A percentile compares a stretch with the other conserved stretches of the same genome.
These are phyloP conservation scores for Apiotrichum montevideense DNA, from an alignment of 1,284 basidiomycete species.

Conservation along the genomic window DNA sequence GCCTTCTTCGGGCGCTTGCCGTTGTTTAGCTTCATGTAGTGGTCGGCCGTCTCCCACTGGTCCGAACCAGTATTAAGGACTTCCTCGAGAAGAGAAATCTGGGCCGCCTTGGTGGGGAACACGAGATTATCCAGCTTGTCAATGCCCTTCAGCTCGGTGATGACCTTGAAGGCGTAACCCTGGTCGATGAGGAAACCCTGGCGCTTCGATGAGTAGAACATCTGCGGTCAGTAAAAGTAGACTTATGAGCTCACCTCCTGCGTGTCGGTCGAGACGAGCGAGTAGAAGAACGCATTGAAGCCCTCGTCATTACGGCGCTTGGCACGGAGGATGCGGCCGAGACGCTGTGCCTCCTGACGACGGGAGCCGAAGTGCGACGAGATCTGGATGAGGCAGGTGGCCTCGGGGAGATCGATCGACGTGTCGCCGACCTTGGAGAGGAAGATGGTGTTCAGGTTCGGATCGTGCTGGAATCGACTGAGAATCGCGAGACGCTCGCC, in stretches of 20 bases:
- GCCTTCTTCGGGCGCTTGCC: slow-evolving; percentile 61
- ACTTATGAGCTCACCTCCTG: slow-evolving; percentile 56
- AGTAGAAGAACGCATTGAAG: slow-evolving; percentile 99
- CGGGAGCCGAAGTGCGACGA: slow-evolving; percentile 99
- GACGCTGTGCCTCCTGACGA: slow-evolving; percentile 92
- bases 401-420: slow-evolving; percentile 97
- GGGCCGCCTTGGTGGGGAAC: slow-evolving; percentile 82
- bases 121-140: slow-evolving; percentile 82
- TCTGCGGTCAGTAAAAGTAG: slow-evolving; percentile 41
- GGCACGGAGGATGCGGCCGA: slow-evolving; percentile 91
- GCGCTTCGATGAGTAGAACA: slow-evolving; percentile 98
- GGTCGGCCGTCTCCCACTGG: slow-evolving; percentile 68
- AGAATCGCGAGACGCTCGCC: slow-evolving; percentile 92
- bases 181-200: slow-evolving; percentile 96
- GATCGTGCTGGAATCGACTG: slow-evolving; percentile 92
- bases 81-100: slow-evolving; percentile 88
- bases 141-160: slow-evolving; percentile 92
- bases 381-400: slow-evolving; percentile 98
- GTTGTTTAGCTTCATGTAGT: slow-evolving; percentile 65
- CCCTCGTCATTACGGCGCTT: slow-evolving; percentile 98
- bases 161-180: slow-evolving; percentile 62
- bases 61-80: slow-evolving; percentile 88
- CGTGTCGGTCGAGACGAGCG: slow-evolving; percentile 95
- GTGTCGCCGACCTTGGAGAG: slow-evolving; percentile 99
- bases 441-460: slow-evolving; percentile 96